Evolutionary conservation across 768 basidiomycete genomes (phyloP), one percentile per base, ranked within the genome.

Genomic region (Mycena galericulata): DNA sequence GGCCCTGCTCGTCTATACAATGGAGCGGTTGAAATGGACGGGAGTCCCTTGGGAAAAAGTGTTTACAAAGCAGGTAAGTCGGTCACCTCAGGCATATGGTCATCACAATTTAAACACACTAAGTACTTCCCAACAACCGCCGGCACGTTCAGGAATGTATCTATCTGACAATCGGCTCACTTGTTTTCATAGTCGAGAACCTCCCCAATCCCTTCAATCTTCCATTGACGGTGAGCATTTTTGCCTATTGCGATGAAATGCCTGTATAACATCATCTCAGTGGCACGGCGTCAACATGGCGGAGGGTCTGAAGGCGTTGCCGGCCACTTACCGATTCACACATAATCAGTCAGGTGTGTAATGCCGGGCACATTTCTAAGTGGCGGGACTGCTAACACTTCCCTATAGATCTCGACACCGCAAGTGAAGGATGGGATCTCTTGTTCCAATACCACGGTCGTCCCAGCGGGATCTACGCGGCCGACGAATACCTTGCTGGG

Each of bases 281-380:
- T 88, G 86, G 87, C 87, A 88, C 69, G 87, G 85, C 22, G 87
- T 88, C 57, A 88, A 88, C 71, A 81, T 89, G 81, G 86, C 86
- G 5, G 87, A 88, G 73, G 87, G 86, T 2, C 77, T 88, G 34
- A 88, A 89, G 74, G 87, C 87, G 2, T 75, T 87, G 7, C 86
- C 87, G 18, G 81, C 86, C 8, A 85, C 86, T 0, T 87, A 85
- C 64, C 82, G 87, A 24, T 88, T 87, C 73, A 86, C 86, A 2
- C 85, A 87, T 66, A 88, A 88, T 70, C 83, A 87, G 68, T 83
- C 85, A n/a, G n/a, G n/a, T n/a, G n/a, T 86, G 87, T 87, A 61
- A 40, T 51, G 8, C 34, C 34, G 34, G n/a, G n/a, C 15, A n/a
- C 14, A 22, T 2, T 54, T 43, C 26, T 15, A 11, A 17, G 20